phyloP scores from a whole-genome alignment of 2,329 filamentous ascomycete genomes.

The Zymoseptoria brevis region DNA sequence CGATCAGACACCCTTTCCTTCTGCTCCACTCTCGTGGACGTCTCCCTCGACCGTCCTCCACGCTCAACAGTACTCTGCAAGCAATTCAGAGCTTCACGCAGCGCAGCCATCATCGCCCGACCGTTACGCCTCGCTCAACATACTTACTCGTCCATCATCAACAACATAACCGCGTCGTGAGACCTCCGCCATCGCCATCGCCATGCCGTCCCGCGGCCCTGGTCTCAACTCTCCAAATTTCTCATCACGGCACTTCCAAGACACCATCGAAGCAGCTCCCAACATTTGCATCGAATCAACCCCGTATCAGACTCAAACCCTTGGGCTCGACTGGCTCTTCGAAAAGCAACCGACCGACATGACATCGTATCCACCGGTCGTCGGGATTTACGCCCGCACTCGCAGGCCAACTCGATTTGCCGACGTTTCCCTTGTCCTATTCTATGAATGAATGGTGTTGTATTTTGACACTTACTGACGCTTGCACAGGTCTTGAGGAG shows the following conservation, averaged over 20 bases:
- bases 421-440: neutral
- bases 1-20: conserved; percentile 24
- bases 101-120: conserved; percentile 4
- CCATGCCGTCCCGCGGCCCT: neutral
- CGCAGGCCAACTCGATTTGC: neutral
- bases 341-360: neutral
- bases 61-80: neutral
- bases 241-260: neutral
- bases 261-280: neutral
- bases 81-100: neutral
- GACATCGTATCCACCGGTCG: neutral
- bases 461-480: neutral
- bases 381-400: neutral
- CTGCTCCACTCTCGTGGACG: conserved; percentile 1
- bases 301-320: neutral
- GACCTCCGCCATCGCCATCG: conserved; percentile 1
- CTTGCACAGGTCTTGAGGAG: neutral
- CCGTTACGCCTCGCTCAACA: conserved; percentile 4
- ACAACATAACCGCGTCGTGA: conserved; percentile 4
- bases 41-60: conserved; percentile 11
- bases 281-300: neutral
- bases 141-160: neutral
- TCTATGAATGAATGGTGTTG: neutral
- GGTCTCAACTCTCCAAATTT: neutral
- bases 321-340: neutral